A percentile compares a stretch with the other conserved stretches of the same genome.
These are phyloP conservation scores for Lavandula angustifolia DNA, from an alignment of 257 asterid genomes.

Conservation along the genomic window DNA sequence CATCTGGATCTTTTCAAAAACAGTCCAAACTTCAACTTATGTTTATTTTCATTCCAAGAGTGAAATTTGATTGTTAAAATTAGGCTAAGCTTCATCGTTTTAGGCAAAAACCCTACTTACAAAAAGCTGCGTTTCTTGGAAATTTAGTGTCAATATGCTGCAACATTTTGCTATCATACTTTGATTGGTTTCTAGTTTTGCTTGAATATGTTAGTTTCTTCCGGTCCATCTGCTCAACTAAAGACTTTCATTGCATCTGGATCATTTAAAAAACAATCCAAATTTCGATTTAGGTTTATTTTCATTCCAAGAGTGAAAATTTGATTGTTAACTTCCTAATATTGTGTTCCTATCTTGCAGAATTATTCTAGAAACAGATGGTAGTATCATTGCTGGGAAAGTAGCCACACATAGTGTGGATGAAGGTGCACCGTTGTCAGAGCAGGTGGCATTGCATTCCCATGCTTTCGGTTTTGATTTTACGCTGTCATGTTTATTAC, in stretches of 20 bases:
- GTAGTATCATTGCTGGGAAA: slow-evolving; percentile 81
- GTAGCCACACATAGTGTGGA: slow-evolving; percentile 78
- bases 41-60: too few species aligned
- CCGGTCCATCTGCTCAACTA: too few species aligned
- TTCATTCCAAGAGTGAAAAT: not conserved
- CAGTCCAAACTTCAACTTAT: too few species aligned
- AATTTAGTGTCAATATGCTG: too few species aligned
- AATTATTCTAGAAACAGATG: slow-evolving; percentile 93
- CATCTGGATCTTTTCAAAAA: too few species aligned
- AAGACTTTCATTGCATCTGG: not conserved
- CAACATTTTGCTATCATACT: too few species aligned
- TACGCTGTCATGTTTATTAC: not conserved
- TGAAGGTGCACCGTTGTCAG: slow-evolving; percentile 84
- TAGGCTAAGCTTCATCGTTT: too few species aligned
- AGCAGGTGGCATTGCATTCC: slow-evolving; percentile 58
- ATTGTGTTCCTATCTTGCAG: slow-evolving; percentile 35
- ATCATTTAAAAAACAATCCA: not conserved
- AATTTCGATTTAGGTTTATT: not conserved
- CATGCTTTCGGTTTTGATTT: not conserved
- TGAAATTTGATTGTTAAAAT: too few species aligned
- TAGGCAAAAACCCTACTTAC: too few species aligned
- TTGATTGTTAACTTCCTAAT: not conserved
- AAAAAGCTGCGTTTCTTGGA: too few species aligned
- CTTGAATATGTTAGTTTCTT: too few species aligned
- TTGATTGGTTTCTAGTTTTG: too few species aligned